phyloP scores from a whole-genome alignment of 2,329 filamentous ascomycete genomes.

The Stylonectria norvegica region DNA sequence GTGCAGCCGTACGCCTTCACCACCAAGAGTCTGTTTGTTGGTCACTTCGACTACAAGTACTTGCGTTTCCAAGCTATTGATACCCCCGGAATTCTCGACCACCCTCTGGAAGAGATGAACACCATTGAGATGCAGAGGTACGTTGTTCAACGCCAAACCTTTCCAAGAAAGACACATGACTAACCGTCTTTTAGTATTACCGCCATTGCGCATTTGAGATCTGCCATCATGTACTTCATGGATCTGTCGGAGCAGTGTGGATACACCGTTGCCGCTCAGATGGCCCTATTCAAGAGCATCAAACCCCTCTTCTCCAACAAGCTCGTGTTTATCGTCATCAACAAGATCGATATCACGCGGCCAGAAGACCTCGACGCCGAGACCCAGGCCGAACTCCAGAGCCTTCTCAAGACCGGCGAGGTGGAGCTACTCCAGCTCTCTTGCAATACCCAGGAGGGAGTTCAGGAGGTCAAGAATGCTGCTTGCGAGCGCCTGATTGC shows the following conservation, averaged over 20 bases:
- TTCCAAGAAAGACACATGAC: neutral
- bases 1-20: slow-evolving; percentile 98
- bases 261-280: slow-evolving; percentile 88
- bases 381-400: slow-evolving; percentile 72
- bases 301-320: slow-evolving; percentile 97
- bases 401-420: slow-evolving; percentile 79
- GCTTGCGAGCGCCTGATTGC: slow-evolving; percentile 91
- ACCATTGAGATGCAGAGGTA: slow-evolving; percentile 92
- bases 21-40: slow-evolving; percentile 94
- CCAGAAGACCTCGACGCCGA: slow-evolving; percentile 83
- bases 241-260: slow-evolving; percentile 95
- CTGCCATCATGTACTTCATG: slow-evolving; percentile 97
- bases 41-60: slow-evolving; percentile 92
- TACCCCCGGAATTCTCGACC: slow-evolving; percentile 96
- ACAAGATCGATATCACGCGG: slow-evolving; percentile 92
- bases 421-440: slow-evolving; percentile 92
- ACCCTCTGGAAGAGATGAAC: slow-evolving; percentile 98
- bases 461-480: slow-evolving; percentile 91
- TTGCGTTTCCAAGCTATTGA: slow-evolving; percentile 72
- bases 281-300: slow-evolving; percentile 92
- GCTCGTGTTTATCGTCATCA: slow-evolving; percentile 92
- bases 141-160: neutral
- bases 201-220: slow-evolving; percentile 92
- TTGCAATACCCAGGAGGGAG: slow-evolving; percentile 90
- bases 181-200: slow-evolving; percentile 63